These are phyloP conservation scores for Ceriops zippeliana DNA, from an alignment of 345 rosid genomes.

Conservation along the genomic window DNA sequence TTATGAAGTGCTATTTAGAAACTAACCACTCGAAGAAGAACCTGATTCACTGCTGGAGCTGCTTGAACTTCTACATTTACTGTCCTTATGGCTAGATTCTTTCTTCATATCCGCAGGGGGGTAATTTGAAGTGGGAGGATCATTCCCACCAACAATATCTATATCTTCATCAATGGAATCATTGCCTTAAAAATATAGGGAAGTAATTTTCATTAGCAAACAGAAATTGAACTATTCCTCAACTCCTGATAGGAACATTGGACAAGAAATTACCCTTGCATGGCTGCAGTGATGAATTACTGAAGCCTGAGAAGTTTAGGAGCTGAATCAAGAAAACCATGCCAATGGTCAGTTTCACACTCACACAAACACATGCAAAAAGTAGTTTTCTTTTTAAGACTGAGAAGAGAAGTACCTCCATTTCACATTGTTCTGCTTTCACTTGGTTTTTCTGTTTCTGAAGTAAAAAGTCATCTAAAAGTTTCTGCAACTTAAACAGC, in stretches of 20 bases:
- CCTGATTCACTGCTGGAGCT: conserved; percentile 74
- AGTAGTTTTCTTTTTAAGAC: not conserved
- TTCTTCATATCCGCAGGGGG: conserved; percentile 58
- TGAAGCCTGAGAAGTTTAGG: conserved; percentile 56
- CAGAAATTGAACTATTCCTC: not conserved
- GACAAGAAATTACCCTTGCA: conserved; percentile 51
- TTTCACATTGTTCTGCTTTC: conserved; percentile 61
- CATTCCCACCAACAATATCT: conserved; percentile 80
- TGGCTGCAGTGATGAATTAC: conserved; percentile 58
- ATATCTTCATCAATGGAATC: conserved; percentile 61
- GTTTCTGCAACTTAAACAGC: conserved; percentile 60
- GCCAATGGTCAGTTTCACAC: conserved; percentile 19
- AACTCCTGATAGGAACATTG: conserved; percentile 10
- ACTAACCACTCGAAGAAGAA: conserved; percentile 77
- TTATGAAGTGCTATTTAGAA: conserved; percentile 26
- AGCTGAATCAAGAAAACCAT: conserved; percentile 43
- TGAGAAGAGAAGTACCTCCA: conserved; percentile 52
- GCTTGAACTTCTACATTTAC: conserved; percentile 59
- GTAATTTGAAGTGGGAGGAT: conserved; percentile 47
- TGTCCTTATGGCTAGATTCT: conserved; percentile 48
- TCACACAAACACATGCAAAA: not conserved
- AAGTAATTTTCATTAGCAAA: not conserved
- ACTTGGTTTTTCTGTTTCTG: conserved; percentile 48
- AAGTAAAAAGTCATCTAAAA: conserved; percentile 61
- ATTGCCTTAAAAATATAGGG: conserved; percentile 44